Evolutionary conservation across 2,329 filamentous ascomycete species (phyloP).

Genomic region (Pyrenophora graminea): DNA sequence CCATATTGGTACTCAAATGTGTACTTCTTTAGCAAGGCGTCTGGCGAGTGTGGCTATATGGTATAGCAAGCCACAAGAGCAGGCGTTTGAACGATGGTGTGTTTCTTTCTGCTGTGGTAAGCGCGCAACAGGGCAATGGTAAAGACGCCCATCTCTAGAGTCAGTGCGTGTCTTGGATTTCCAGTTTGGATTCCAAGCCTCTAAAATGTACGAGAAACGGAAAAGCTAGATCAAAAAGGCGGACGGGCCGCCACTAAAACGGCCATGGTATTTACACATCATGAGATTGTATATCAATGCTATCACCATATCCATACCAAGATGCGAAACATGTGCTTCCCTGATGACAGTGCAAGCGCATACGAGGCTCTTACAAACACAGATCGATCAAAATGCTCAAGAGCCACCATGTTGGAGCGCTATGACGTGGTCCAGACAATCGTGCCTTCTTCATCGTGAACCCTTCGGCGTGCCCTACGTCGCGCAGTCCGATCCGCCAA

Average conservation of each 20-base stretch:
- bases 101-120: neutral
- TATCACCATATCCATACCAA: too few species aligned
- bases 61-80: constrained; percentile 9
- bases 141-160: neutral
- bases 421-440: neutral
- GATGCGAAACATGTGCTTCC: too few species aligned
- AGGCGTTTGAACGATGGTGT: constrained; percentile 5
- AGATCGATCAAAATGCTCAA: too few species aligned
- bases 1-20: constrained; percentile 6
- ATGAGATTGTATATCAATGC: too few species aligned
- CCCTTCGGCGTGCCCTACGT: neutral
- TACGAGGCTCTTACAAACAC: too few species aligned
- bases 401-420: too few species aligned
- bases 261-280: too few species aligned
- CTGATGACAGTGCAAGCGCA: too few species aligned
- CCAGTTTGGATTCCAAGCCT: too few species aligned
- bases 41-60: constrained; percentile 11
- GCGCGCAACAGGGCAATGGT: neutral
- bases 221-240: too few species aligned
- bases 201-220: too few species aligned
- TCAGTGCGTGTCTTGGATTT: neutral
- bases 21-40: constrained; percentile 19
- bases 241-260: too few species aligned
- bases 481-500: neutral
- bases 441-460: constrained; percentile 12